phyloP scores from a whole-genome alignment of 2,329 filamentous ascomycete genomes.

The Alternaria sp. region DNA sequence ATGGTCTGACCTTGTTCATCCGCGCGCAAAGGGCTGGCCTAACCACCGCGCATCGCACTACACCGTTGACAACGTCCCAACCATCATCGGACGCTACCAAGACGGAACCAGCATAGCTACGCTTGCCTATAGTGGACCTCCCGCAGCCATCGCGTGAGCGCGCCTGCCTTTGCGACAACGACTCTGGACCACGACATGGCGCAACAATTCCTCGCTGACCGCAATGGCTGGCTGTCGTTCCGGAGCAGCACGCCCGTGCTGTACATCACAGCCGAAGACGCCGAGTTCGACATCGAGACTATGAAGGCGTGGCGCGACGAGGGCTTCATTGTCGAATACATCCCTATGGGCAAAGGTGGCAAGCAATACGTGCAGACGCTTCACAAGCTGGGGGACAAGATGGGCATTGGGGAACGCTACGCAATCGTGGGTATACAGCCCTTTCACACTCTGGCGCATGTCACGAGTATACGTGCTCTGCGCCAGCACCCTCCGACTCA shows the following conservation, averaged over 20 bases:
- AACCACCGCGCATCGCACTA: background rate
- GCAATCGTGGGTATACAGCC: constrained; percentile 63
- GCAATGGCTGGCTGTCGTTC: constrained; percentile 49
- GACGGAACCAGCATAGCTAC: constrained; percentile 4
- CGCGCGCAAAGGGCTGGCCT: background rate
- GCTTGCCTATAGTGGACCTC: constrained; percentile 11
- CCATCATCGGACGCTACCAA: constrained; percentile 1
- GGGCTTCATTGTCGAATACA: constrained; percentile 65
- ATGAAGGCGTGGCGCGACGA: constrained; percentile 64
- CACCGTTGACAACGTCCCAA: background rate
- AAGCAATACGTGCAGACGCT: constrained; percentile 55
- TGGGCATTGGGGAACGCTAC: constrained; percentile 66
- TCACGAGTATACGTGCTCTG: background rate
- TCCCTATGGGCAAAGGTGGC: constrained; percentile 60
- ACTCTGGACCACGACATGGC: constrained; percentile 32
- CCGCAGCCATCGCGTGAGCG: constrained; percentile 3
- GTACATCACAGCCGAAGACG: constrained; percentile 59
- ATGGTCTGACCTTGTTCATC: background rate
- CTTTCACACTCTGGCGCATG: constrained; percentile 13
- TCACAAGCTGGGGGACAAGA: constrained; percentile 59
- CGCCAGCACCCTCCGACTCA: background rate
- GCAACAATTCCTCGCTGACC: constrained; percentile 44
- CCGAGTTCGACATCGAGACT: constrained; percentile 63
- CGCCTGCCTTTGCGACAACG: constrained; percentile 1
- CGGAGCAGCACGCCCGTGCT: constrained; percentile 53